Evolutionary conservation across 179 eudicot genomes (phyloP), one percentile per base, ranked within the genome.

Genomic region (Spinacia oleracea): DNA sequence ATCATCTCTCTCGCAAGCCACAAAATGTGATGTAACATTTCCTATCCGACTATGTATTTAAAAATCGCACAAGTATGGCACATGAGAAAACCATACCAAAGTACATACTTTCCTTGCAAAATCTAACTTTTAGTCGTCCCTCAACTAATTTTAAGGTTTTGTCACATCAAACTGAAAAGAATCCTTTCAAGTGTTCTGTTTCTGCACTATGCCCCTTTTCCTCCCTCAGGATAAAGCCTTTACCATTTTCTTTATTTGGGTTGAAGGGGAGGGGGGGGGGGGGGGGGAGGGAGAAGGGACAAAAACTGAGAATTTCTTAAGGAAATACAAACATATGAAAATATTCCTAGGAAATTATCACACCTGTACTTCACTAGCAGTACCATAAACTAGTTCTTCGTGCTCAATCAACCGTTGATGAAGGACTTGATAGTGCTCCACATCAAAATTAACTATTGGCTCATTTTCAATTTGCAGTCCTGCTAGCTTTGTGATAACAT

Each of bases 351-450:
- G 42, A 64, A 29, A 83, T 35, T 32, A 79, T 14, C 66, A 72
- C 86, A 96, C 99, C 94, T 96, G 91, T 64, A 93, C 99, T 74
- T 89, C 89, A 81, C 73, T 76, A 35, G 99, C 80, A 83, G 94
- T 88, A 56, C 99, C 97, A 82, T 87, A 91, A 56, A 90, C 86
- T 75, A 90, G 75, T 79, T 96, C 99, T 81, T 93, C 99, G 53
- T 96, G 97, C 89, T 96, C 99, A 85, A 93, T 87, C 70, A 96
- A 90, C 64, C 99, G 99, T 78, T 93, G 98, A 88, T 90, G 97
- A 63, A 96, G 92, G 73, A 85, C 84, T 4, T 77, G 88, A 74
- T 96, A 96, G 83, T 93, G 99, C 83, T 96, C 98, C 89, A 77
- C 83, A 83, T 92, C 97, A 85, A 96, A 90, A 84, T 86, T 90